A percentile compares a stretch with the other conserved stretches of the same genome.
These are phyloP conservation scores for Euphrasia arctica DNA, from an alignment of 305 asterid genomes.

Conservation along the genomic window DNA sequence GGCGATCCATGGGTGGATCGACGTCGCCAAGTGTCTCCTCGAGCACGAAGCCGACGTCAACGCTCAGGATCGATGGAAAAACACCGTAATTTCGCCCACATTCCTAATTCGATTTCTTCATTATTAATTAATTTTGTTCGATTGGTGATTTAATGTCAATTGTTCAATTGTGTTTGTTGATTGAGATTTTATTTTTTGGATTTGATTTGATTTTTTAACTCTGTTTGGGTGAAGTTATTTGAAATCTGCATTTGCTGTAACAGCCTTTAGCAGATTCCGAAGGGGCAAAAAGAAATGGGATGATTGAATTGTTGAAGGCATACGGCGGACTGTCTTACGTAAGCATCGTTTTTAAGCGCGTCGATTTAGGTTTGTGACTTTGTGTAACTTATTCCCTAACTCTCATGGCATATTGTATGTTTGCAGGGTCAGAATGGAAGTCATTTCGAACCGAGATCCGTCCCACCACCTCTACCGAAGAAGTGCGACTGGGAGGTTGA, in stretches of 20 bases:
- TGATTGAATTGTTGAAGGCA: constrained; percentile 70
- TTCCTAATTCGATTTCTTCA: constrained; percentile 6
- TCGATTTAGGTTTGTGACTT: not conserved
- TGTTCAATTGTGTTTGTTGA: not conserved
- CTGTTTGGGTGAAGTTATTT: not conserved
- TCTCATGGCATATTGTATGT: constrained; percentile 3
- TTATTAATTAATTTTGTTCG: constrained; percentile 8
- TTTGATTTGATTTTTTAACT: not conserved
- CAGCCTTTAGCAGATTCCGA: constrained; percentile 99
- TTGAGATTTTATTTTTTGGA: no score
- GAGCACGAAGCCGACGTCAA: constrained; percentile 83
- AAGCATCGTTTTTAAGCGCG: constrained; percentile 30
- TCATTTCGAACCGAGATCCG: constrained; percentile 94
- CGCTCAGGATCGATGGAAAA: constrained; percentile 98
- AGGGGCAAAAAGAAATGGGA: constrained; percentile 67
- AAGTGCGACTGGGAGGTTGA: constrained; percentile 99
- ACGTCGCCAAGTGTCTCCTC: constrained; percentile 71
- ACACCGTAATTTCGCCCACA: constrained; percentile 49
- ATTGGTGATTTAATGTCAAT: not conserved
- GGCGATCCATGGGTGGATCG: constrained; percentile 94
- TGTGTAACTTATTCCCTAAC: not conserved
- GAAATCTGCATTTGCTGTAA: constrained; percentile 1
- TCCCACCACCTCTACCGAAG: constrained; percentile 88
- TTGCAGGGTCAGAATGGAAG: constrained; percentile 97
- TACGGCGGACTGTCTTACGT: constrained; percentile 88